Evolutionary conservation across 176 grass and related monocot species (phyloP).

Genomic region (Bonia amplexicaulis): DNA sequence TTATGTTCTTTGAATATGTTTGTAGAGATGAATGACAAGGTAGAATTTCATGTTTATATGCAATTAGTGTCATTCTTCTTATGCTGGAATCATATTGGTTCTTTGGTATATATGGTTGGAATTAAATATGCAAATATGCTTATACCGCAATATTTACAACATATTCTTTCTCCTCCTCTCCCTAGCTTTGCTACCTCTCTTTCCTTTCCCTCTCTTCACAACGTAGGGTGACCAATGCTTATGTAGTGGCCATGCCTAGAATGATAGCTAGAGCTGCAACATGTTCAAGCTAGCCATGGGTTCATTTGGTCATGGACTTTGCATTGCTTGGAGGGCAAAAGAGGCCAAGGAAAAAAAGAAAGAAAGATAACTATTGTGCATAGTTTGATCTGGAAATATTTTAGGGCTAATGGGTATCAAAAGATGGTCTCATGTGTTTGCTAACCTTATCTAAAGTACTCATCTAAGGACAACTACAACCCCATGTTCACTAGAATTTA

Average conservation of each 20-base stretch:
- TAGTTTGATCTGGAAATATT: constrained; percentile 31
- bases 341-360: neutral
- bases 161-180: neutral
- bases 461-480: constrained; percentile 38
- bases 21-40: too few relatives aligned
- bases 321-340: constrained; percentile 42
- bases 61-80: too few relatives aligned
- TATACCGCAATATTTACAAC: too few relatives aligned
- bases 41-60: too few relatives aligned
- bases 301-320: neutral
- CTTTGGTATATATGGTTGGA: too few relatives aligned
- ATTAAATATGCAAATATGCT: too few relatives aligned
- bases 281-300: constrained; percentile 10
- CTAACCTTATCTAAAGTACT: constrained; percentile 43
- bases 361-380: neutral
- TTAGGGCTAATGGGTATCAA: constrained; percentile 38
- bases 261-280: constrained; percentile 24
- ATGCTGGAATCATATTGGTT: too few relatives aligned
- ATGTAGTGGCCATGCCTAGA: constrained; percentile 44
- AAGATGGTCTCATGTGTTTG: constrained; percentile 40
- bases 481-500: constrained; percentile 34
- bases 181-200: neutral
- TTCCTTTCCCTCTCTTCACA: neutral
- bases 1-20: too few relatives aligned
- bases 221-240: constrained; percentile 26